phyloP scores from a whole-genome alignment of 805 yeast species.

The Ogataea dorogensis region DNA sequence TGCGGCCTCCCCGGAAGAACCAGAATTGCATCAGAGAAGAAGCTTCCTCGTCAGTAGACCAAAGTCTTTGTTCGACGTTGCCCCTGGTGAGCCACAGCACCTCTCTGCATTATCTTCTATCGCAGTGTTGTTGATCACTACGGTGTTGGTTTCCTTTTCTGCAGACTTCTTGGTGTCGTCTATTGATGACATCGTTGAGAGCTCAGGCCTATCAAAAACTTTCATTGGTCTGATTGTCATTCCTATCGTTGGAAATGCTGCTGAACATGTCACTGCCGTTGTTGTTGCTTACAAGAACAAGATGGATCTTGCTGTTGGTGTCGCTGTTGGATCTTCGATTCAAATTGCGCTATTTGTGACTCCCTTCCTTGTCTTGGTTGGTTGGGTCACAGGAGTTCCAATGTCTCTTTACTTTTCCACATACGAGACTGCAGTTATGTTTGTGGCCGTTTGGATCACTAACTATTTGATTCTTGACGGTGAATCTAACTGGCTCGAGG shows the following conservation, averaged over 20 bases:
- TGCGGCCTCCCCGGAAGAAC: not conserved
- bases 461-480: slow-evolving; percentile 90
- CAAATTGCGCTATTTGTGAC: slow-evolving; percentile 95
- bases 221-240: slow-evolving; percentile 91
- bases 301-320: slow-evolving; percentile 96
- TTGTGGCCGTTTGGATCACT: slow-evolving; percentile 83
- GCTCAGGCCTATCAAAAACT: slow-evolving; percentile 87
- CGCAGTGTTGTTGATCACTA: slow-evolving; percentile 55
- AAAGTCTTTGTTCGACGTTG: slow-evolving; percentile 29
- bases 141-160: slow-evolving; percentile 79
- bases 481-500: slow-evolving; percentile 95
- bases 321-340: slow-evolving; percentile 92
- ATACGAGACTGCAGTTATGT: slow-evolving; percentile 89
- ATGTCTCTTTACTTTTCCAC: slow-evolving; percentile 91
- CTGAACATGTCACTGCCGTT: slow-evolving; percentile 96
- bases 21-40: slow-evolving; percentile 24
- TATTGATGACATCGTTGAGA: slow-evolving; percentile 82
- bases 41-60: slow-evolving; percentile 30
- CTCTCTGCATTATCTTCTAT: slow-evolving; percentile 57
- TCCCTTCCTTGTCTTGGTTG: slow-evolving; percentile 89
- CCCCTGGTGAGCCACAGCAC: slow-evolving; percentile 33
- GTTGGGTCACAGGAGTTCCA: slow-evolving; percentile 90
- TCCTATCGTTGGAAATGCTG: slow-evolving; percentile 98
- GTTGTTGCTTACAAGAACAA: slow-evolving; percentile 93
- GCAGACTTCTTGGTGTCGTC: slow-evolving; percentile 95